Evolutionary conservation across 805 yeast genomes (phyloP), one percentile per base, ranked within the genome.

Genomic region (Saturnispora galanensis): DNA sequence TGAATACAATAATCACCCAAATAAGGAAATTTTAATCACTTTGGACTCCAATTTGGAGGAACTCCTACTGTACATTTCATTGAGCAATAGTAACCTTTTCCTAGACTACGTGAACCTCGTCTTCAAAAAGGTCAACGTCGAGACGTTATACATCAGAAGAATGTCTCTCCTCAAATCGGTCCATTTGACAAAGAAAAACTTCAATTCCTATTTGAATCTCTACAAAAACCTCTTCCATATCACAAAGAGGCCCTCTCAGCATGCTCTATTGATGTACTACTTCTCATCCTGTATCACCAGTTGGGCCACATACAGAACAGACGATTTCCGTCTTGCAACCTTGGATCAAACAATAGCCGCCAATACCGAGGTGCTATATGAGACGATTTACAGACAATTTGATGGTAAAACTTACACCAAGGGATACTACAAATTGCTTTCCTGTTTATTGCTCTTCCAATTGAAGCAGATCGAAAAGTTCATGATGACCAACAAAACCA

Each of bases 271-370:
- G 8, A 59, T 74, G 37, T 60, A 66, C 35, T 76, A 67, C 47
- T 64, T 76, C 38, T 55, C 75, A n/a, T 68, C 69, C 40, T 58
- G 75, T 3, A 50, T 76, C 7, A 60, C 64, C 47, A 59, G 64
- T 35, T 79, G 84, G 83, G 63, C 73, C 2, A 54, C 69, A 44
- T 64, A 76, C 10, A 64, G 76, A 49, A 73, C 80, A 0, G 44
- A 51, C 5, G 78, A 76, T 41, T 76, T 64, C 47, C 42, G 67
- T 13, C 57, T 55, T 21, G 53, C 56, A 10, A 42, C 54, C 2
- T 47, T 49, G 8, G 41, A 47, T 35, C 21, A 43, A 5, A 16
- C 39, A 1, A 31, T 58, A 5, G 34, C 52, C 3, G 39, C 52
- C 26, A 61, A 59, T 39, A 62, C 63, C 5, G 70, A 65, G 17